Conservation (phyloP, 768 basidiomycete species). For the Termitomyces heimii region DNA sequence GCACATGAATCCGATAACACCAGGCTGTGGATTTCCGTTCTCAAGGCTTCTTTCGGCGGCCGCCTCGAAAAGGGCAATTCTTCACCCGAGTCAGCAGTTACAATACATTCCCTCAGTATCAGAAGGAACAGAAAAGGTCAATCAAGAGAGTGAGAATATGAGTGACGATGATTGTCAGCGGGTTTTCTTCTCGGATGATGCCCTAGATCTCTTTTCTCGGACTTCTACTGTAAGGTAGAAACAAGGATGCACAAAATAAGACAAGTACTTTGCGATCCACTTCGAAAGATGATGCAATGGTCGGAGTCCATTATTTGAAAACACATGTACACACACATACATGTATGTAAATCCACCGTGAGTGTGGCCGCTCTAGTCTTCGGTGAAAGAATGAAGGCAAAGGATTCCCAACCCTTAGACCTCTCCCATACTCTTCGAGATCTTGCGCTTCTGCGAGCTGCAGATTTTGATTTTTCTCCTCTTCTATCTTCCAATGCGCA, state of each 20-base stretch:
- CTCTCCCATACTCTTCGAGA: slow-evolving; percentile 62
- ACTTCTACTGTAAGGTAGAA: not conserved
- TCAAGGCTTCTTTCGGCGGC: slow-evolving; percentile 2
- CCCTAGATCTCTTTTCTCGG: slow-evolving; percentile 41
- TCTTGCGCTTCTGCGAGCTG: slow-evolving; percentile 63
- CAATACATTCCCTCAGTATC: not conserved
- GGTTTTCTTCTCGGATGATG: slow-evolving; percentile 37
- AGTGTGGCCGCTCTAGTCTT: too few species aligned
- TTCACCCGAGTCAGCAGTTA: not conserved
- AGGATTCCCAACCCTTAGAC: slow-evolving; percentile 43
- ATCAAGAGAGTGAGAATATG: not conserved
- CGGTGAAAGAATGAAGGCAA: slow-evolving; percentile 13
- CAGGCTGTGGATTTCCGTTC: not conserved
- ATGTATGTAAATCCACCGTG: not conserved
- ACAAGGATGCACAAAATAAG: too few species aligned
- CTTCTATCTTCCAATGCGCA: slow-evolving; percentile 16
- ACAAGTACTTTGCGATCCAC: too few species aligned
- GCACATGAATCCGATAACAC: not conserved
- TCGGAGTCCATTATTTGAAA: too few species aligned
- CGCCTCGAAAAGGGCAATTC: not conserved
- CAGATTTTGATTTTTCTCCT: slow-evolving; percentile 33
- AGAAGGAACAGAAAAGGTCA: not conserved
- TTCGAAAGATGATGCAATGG: too few species aligned
- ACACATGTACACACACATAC: not conserved
- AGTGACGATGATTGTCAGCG: not conserved